phyloP scores from a whole-genome alignment of 805 yeast genomes.

The Maudiozyma serrabonitensis region DNA sequence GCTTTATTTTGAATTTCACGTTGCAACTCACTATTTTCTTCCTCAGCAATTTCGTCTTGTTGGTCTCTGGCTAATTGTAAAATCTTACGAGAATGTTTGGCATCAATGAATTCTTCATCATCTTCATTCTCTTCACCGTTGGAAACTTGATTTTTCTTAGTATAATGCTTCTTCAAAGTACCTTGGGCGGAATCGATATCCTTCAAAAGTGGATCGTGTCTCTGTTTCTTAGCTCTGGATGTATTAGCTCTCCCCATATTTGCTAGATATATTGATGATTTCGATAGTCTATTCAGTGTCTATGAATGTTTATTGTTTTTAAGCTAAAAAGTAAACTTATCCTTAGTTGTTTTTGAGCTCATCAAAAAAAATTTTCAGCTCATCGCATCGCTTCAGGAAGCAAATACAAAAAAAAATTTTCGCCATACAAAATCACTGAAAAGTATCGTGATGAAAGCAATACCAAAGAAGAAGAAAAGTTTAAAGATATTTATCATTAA shows the following conservation, averaged over 20 bases:
- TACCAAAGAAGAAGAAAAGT: too few relatives aligned
- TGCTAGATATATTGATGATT: background rate
- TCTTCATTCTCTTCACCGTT: conserved; percentile 32
- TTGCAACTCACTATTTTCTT: conserved; percentile 36
- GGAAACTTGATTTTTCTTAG: conserved; percentile 24
- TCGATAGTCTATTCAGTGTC: background rate
- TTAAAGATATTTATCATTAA: too few relatives aligned
- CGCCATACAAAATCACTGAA: too few relatives aligned
- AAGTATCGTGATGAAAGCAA: too few relatives aligned
- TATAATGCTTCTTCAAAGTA: conserved; percentile 39
- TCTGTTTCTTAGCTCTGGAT: conserved; percentile 42
- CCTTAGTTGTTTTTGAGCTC: background rate
- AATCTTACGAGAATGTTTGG: conserved; percentile 74
- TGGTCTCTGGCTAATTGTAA: conserved; percentile 85
- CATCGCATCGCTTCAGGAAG: background rate
- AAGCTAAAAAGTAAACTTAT: too few relatives aligned
- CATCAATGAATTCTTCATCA: conserved; percentile 61
- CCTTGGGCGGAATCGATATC: conserved; percentile 74
- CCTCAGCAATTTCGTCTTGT: conserved; percentile 79
- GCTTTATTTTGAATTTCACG: conserved; percentile 24
- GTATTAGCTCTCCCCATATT: conserved; percentile 52
- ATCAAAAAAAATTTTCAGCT: background rate
- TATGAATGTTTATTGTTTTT: background rate
- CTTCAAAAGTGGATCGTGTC: conserved; percentile 73
- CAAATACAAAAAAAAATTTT: background rate